phyloP scores from a whole-genome alignment of 345 rosid species.

The Geranium rotundifolium region DNA sequence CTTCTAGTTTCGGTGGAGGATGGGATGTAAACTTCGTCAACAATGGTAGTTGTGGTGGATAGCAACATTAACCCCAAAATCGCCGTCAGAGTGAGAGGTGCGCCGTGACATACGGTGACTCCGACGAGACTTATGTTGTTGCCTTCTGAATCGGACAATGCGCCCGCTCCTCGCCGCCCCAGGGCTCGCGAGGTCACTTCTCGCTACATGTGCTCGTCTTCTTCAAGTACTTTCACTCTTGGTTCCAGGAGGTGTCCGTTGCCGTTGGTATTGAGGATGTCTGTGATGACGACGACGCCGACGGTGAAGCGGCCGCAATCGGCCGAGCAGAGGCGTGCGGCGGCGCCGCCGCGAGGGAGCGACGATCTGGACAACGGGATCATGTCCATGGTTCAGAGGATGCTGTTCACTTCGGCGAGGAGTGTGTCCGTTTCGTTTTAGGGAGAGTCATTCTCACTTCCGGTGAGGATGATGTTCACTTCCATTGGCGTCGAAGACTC shows the following conservation, averaged over 20 bases:
- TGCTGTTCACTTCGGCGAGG: conserved; percentile 52
- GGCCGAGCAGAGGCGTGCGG: neutral
- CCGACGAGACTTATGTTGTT: conserved; percentile 32
- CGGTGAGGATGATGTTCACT: conserved; percentile 45
- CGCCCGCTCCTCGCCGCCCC: conserved; percentile 39
- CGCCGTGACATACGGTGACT: neutral
- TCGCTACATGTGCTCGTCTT: conserved; percentile 51
- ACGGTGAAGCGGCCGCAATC: neutral
- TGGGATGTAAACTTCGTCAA: neutral
- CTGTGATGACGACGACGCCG: neutral
- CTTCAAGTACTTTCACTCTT: conserved; percentile 24
- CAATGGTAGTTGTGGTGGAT: neutral
- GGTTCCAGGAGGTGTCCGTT: conserved; percentile 8
- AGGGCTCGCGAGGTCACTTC: conserved; percentile 58
- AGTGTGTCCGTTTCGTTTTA: conserved; percentile 62
- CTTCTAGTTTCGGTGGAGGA: neutral
- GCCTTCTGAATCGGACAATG: conserved; percentile 53
- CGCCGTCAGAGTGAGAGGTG: neutral
- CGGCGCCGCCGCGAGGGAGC: neutral
- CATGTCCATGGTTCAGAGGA: conserved; percentile 35
- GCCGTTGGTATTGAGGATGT: neutral
- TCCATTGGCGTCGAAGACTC: conserved; percentile 28
- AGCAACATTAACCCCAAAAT: neutral
- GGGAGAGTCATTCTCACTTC: conserved; percentile 58
- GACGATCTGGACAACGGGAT: neutral